Evolutionary conservation across 306 rosid genomes (phyloP).

Genomic region (Ochetophila trinervis): DNA sequence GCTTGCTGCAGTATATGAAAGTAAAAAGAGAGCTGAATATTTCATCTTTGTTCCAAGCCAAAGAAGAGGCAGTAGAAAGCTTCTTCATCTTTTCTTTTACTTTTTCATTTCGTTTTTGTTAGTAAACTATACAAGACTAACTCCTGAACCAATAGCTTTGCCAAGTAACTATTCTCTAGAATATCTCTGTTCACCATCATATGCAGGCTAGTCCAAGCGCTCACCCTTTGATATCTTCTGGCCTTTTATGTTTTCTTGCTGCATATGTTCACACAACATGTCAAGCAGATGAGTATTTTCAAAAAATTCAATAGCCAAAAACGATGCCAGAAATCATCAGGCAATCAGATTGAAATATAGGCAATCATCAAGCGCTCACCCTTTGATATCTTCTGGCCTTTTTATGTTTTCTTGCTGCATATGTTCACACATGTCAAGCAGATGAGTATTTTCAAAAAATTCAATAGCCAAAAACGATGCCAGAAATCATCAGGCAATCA

Average conservation of each 20-base stretch:
- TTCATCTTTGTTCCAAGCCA: not conserved
- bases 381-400: conserved; percentile 23
- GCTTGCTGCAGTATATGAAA: not conserved
- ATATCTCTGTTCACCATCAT: not conserved
- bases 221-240: conserved; percentile 24
- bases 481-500: not conserved
- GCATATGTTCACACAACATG: conserved; percentile 25
- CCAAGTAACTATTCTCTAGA: not conserved
- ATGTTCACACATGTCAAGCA: conserved; percentile 8
- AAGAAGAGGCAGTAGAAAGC: not conserved
- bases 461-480: not conserved
- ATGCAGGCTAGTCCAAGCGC: conserved; percentile 1
- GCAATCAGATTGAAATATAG: not conserved
- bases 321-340: not conserved
- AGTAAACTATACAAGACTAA: not conserved
- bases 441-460: not conserved
- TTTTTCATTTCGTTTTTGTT: not conserved
- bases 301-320: not conserved
- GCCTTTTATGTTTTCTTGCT: conserved; percentile 31
- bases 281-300: not conserved
- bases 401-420: conserved; percentile 37
- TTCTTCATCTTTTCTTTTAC: not conserved
- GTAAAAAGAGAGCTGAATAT: not conserved
- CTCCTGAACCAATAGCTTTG: not conserved
- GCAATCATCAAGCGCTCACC: not conserved